These are phyloP conservation scores for Malbranchea zuffiana DNA, from an alignment of 2,329 filamentous ascomycete species.

Conservation along the genomic window DNA sequence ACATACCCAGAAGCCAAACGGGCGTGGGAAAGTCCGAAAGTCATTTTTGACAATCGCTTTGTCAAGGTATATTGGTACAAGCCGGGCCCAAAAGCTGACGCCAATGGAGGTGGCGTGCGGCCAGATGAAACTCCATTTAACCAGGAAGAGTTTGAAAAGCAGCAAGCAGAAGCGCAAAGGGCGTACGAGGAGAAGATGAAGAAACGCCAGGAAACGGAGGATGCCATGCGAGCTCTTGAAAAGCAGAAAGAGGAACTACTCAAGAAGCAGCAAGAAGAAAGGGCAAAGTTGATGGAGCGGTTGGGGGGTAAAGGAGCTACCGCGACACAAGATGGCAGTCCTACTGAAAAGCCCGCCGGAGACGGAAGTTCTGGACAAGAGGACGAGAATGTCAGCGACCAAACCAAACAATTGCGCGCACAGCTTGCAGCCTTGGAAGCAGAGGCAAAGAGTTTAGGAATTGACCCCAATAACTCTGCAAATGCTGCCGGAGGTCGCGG, in stretches of 20 bases:
- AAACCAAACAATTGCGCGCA: constrained; percentile 44
- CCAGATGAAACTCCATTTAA: constrained; percentile 39
- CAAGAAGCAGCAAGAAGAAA: constrained; percentile 46
- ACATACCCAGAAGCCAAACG: constrained; percentile 41
- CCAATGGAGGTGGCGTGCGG: constrained; percentile 18
- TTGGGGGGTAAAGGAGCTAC: constrained; percentile 34
- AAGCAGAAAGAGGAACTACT: constrained; percentile 41
- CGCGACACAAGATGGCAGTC: constrained; percentile 21
- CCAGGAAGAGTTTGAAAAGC: constrained; percentile 42
- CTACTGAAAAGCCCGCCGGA: constrained; percentile 14
- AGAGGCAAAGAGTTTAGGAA: constrained; percentile 44
- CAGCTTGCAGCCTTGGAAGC: constrained; percentile 46
- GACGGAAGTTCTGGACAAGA: constrained; percentile 4
- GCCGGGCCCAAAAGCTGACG: constrained; percentile 28
- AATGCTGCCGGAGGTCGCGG: constrained; percentile 19
- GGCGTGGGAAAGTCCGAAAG: constrained; percentile 51
- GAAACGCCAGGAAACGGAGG: constrained; percentile 43
- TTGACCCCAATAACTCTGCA: constrained; percentile 35
- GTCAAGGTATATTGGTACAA: constrained; percentile 55
- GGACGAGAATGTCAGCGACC: constrained; percentile 32
- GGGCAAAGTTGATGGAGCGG: constrained; percentile 39
- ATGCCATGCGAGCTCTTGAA: constrained; percentile 43
- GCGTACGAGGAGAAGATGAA: constrained; percentile 44
- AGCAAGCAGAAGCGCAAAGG: constrained; percentile 48
- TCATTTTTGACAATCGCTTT: constrained; percentile 53